These are phyloP conservation scores for Aspergillus udagawae DNA, from an alignment of 2,329 filamentous ascomycete genomes.

Conservation along the genomic window DNA sequence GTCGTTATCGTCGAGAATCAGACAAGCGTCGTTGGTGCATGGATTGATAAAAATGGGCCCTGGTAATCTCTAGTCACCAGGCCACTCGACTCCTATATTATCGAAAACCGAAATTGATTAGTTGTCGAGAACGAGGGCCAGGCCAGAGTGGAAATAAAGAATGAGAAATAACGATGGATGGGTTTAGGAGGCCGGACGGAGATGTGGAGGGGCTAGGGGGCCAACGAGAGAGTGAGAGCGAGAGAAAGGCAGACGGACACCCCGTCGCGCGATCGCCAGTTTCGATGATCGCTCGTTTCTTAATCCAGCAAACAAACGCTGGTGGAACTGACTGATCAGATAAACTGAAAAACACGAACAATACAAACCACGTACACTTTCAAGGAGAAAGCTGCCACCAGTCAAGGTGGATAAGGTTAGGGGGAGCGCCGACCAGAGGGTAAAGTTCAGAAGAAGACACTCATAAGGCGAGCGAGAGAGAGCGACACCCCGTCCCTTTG, in stretches of 20 bases:
- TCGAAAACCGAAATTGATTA: slow-evolving; percentile 9
- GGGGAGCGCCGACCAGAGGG: background rate
- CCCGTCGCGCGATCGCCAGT: slow-evolving; percentile 19
- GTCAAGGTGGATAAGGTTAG: background rate
- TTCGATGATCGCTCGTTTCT: slow-evolving; percentile 13
- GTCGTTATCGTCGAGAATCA: slow-evolving; percentile 26
- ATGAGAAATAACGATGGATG: slow-evolving; percentile 1
- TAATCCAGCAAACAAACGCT: background rate
- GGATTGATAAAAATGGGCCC: slow-evolving; percentile 23
- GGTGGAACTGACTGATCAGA: background rate
- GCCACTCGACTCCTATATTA: slow-evolving; percentile 19
- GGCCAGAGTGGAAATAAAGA: slow-evolving; percentile 11
- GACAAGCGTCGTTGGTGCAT: slow-evolving; percentile 31
- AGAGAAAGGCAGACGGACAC: slow-evolving; percentile 8
- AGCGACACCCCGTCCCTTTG: background rate
- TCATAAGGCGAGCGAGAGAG: background rate
- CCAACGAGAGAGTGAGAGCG: slow-evolving; percentile 11
- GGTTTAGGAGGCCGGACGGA: slow-evolving; percentile 20
- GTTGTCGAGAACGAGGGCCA: slow-evolving; percentile 2
- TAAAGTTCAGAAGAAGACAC: background rate
- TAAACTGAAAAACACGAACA: background rate
- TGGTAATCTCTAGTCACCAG: slow-evolving; percentile 23
- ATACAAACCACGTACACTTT: background rate
- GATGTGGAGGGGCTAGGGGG: slow-evolving; percentile 35
- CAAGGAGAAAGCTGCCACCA: background rate